These are phyloP conservation scores for Macroventuria anomochaeta DNA, from an alignment of 2,329 filamentous ascomycete genomes.

Conservation along the genomic window DNA sequence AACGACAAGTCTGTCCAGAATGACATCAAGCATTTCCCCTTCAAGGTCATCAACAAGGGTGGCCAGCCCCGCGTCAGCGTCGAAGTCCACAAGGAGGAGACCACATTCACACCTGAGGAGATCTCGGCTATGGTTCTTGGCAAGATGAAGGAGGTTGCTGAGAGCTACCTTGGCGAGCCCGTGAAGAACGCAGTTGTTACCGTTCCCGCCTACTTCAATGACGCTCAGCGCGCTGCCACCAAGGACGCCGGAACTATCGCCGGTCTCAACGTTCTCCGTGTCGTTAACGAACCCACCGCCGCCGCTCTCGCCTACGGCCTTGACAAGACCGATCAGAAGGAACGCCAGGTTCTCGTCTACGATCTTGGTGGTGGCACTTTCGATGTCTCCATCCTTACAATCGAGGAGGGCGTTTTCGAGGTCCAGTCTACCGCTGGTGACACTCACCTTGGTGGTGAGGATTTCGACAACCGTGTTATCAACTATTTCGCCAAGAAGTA, in stretches of 20 bases:
- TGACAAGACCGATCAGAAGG: constrained; percentile 49
- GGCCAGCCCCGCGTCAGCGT: constrained; percentile 88
- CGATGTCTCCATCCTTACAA: constrained; percentile 73
- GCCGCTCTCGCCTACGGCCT: constrained; percentile 94
- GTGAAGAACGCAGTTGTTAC: constrained; percentile 90
- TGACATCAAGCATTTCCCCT: constrained; percentile 98
- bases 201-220: constrained; percentile 97
- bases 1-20: constrained; percentile 75
- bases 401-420: constrained; percentile 92
- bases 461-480: constrained; percentile 98
- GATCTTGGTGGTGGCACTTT: constrained; percentile 54
- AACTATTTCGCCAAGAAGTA: constrained; percentile 95
- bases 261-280: constrained; percentile 92
- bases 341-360: constrained; percentile 52
- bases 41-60: constrained; percentile 88
- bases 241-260: constrained; percentile 94
- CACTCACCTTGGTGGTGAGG: constrained; percentile 96
- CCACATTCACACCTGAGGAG: constrained; percentile 81
- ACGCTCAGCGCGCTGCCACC: constrained; percentile 95
- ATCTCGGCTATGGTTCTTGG: constrained; percentile 74
- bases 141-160: constrained; percentile 80
- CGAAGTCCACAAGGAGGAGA: constrained; percentile 68
- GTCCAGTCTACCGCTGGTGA: constrained; percentile 95
- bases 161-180: constrained; percentile 80
- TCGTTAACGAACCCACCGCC: constrained; percentile 95